Conservation (phyloP, 2,329 filamentous ascomycete genomes). For the Ampelomyces quisqualis region DNA sequence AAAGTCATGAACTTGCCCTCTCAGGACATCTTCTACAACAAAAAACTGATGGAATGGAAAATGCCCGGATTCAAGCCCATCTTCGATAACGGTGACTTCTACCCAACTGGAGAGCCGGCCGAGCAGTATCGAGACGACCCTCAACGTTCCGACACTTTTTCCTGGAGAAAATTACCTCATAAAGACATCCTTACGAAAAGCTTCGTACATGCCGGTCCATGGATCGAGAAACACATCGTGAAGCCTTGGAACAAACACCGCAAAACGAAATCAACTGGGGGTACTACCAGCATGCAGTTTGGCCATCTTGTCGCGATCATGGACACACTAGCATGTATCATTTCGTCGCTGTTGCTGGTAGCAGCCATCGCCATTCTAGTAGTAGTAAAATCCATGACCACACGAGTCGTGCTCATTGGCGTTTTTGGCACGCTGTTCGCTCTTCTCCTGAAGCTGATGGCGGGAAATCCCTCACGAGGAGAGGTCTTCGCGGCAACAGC, state of each 20-base stretch:
- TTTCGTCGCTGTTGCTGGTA: background rate
- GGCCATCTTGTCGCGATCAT: slow-evolving; percentile 2
- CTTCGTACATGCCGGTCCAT: background rate
- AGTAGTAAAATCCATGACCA: background rate
- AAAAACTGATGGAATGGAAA: slow-evolving; percentile 2
- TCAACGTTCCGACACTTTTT: slow-evolving; percentile 3
- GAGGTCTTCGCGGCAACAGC: slow-evolving; percentile 14
- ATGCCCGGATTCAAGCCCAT: background rate
- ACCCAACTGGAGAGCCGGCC: slow-evolving; percentile 8
- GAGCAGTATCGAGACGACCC: slow-evolving; percentile 5
- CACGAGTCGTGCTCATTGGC: slow-evolving; percentile 4
- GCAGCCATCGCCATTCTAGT: background rate
- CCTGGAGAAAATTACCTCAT: slow-evolving; percentile 3
- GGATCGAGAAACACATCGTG: slow-evolving; percentile 11
- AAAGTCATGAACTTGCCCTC: slow-evolving; percentile 10
- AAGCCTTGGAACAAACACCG: background rate
- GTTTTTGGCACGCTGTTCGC: slow-evolving; percentile 10
- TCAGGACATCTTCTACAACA: slow-evolving; percentile 4
- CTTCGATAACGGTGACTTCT: slow-evolving; percentile 8
- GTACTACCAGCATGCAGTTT: too few species aligned
- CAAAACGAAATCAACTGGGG: background rate
- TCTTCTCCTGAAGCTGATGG: slow-evolving; percentile 6
- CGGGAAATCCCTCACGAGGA: slow-evolving; percentile 4
- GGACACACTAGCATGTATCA: slow-evolving; percentile 1
- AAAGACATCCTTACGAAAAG: slow-evolving; percentile 3